phyloP scores from a whole-genome alignment of 1,284 basidiomycete species.

The Ganoderma lingzhi region DNA sequence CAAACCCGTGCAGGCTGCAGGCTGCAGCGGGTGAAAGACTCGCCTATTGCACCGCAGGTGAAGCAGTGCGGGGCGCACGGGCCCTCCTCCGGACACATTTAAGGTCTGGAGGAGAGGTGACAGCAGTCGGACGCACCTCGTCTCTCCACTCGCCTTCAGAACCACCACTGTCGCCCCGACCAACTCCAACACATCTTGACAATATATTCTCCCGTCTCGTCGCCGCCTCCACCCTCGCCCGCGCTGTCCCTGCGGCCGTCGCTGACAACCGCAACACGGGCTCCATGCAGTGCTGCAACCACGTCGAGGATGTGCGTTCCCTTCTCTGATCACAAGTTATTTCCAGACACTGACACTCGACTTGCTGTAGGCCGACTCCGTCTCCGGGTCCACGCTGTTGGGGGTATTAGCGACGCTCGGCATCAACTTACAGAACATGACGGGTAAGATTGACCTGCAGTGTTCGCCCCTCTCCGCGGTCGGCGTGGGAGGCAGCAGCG shows the following conservation, averaged over 20 bases:
- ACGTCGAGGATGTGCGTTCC: conserved; percentile 23
- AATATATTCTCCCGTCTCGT: conserved; percentile 24
- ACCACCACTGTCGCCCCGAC: too few relatives aligned
- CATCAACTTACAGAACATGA: conserved; percentile 20
- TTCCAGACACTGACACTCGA: background rate
- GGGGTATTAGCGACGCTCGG: conserved; percentile 16
- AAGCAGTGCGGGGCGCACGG: too few relatives aligned
- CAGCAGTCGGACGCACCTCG: background rate
- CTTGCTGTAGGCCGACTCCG: conserved; percentile 17
- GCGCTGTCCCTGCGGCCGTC: conserved; percentile 26
- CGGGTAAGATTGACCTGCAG: conserved; percentile 20
- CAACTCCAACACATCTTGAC: background rate
- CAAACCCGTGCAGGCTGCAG: too few relatives aligned
- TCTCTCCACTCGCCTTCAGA: too few relatives aligned
- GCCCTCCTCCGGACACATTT: background rate
- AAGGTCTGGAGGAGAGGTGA: background rate
- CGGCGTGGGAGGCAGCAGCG: conserved; percentile 22
- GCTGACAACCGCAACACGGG: conserved; percentile 29
- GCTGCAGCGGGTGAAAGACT: too few relatives aligned
- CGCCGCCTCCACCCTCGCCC: conserved; percentile 16
- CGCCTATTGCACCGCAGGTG: too few relatives aligned
- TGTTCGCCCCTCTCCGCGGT: conserved; percentile 31
- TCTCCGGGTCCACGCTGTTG: conserved; percentile 15
- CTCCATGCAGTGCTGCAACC: conserved; percentile 32
- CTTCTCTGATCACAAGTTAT: too few relatives aligned